Percentiles rank a stretch among this genome's conserved stretches.
These are phyloP conservation scores for Breynia disticha DNA, from an alignment of 441 rosid genomes.

Conservation along the genomic window DNA sequence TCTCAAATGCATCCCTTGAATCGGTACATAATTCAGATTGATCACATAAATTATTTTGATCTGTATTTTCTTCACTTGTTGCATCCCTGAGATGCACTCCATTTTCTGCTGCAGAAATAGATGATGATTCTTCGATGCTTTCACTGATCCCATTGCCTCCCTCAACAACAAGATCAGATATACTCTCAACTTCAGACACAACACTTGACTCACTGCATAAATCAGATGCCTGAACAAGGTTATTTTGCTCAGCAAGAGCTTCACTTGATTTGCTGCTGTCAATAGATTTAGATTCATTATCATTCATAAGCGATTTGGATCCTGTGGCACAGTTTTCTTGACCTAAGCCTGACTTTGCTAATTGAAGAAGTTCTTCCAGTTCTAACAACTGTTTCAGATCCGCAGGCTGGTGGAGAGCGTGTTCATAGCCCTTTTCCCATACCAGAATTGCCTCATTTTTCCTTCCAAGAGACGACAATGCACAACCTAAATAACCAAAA, in stretches of 20 bases:
- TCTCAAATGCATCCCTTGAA: slow-evolving; percentile 28
- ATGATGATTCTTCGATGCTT: slow-evolving; percentile 17
- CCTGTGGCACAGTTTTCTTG: slow-evolving; percentile 22
- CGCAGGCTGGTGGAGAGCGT: slow-evolving; percentile 57
- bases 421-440: slow-evolving; percentile 72
- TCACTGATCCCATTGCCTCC: slow-evolving; percentile 20
- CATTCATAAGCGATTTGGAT: slow-evolving; percentile 21
- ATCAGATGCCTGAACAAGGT: slow-evolving; percentile 20
- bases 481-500: slow-evolving; percentile 50
- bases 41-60: slow-evolving; percentile 18
- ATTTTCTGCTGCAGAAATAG: slow-evolving; percentile 23
- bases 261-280: slow-evolving; percentile 31
- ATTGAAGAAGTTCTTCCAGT: slow-evolving; percentile 64
- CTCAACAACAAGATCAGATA: slow-evolving; percentile 16
- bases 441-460: slow-evolving; percentile 65
- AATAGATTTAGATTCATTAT: slow-evolving; percentile 20
- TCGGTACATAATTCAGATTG: slow-evolving; percentile 17
- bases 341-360: slow-evolving; percentile 31
- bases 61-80: slow-evolving; percentile 15
- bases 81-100: slow-evolving; percentile 32
- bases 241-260: slow-evolving; percentile 19
- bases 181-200: slow-evolving; percentile 21
- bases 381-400: slow-evolving; percentile 91
- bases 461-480: slow-evolving; percentile 74
- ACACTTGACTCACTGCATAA: slow-evolving; percentile 19